Evolutionary conservation across 2,329 filamentous ascomycete species (phyloP).

Genomic region (Scorias spongiosa): DNA sequence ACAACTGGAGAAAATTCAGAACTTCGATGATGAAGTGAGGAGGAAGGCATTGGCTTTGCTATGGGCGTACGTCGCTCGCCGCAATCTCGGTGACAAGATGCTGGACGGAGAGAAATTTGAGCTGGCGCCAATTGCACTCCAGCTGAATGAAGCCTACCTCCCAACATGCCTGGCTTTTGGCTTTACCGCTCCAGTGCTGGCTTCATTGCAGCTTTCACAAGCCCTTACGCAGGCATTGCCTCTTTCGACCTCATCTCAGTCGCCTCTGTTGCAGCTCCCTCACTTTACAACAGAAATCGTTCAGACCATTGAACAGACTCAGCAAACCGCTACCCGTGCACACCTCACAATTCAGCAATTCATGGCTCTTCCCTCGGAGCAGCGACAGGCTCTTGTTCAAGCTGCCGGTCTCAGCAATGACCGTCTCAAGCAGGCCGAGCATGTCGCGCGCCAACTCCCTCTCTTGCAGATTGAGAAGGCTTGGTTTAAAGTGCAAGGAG

Average conservation of each 20-base stretch:
- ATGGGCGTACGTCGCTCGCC: constrained; percentile 86
- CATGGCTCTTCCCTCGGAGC: constrained; percentile 65
- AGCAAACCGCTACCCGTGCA: constrained; percentile 37
- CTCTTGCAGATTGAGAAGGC: constrained; percentile 73
- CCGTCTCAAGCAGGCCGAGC: constrained; percentile 62
- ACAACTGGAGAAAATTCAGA: constrained; percentile 61
- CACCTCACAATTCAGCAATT: constrained; percentile 74
- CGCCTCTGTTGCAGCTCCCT: constrained; percentile 77
- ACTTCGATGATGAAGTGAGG: constrained; percentile 63
- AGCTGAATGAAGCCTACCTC: constrained; percentile 72
- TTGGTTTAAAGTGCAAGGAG: constrained; percentile 96
- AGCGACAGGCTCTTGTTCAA: constrained; percentile 59
- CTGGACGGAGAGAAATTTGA: constrained; percentile 80
- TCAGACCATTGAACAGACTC: constrained; percentile 54
- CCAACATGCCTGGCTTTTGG: constrained; percentile 80
- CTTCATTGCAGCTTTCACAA: constrained; percentile 70
- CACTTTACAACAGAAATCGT: constrained; percentile 55
- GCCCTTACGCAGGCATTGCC: constrained; percentile 78
- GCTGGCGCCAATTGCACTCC: constrained; percentile 71
- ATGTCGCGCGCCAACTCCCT: constrained; percentile 71
- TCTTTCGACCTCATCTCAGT: constrained; percentile 45
- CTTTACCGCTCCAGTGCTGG: constrained; percentile 65
- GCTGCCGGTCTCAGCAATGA: constrained; percentile 54
- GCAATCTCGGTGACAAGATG: constrained; percentile 64
- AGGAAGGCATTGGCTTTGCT: constrained; percentile 79